These are phyloP conservation scores for Teunomyces barrocoloradensis DNA, from an alignment of 805 yeast species.

Conservation along the genomic window DNA sequence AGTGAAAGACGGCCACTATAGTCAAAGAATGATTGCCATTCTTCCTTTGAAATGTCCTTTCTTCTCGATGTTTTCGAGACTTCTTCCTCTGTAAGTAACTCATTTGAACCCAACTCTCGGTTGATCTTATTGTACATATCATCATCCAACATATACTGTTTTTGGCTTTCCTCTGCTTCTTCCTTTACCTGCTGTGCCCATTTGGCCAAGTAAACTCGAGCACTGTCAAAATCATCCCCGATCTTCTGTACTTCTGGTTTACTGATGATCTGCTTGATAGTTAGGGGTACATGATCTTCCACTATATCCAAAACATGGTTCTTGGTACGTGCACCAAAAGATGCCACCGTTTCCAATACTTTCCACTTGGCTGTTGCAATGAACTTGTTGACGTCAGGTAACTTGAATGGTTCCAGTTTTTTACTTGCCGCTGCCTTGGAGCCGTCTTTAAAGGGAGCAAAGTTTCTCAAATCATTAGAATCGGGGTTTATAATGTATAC, in stretches of 20 bases:
- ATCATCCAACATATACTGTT: constrained; percentile 52
- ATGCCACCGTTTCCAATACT: constrained; percentile 78
- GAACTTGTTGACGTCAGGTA: constrained; percentile 45
- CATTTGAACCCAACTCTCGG: constrained; percentile 60
- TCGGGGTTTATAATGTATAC: constrained; percentile 79
- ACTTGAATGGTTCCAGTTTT: constrained; percentile 18
- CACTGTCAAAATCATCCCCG: constrained; percentile 90
- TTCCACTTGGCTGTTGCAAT: constrained; percentile 80
- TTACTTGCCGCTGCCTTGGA: constrained; percentile 4
- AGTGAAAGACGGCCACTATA: constrained; percentile 66
- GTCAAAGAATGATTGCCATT: constrained; percentile 88
- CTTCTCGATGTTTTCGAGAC: constrained; percentile 61
- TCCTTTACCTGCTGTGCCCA: constrained; percentile 96
- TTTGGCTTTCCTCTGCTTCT: constrained; percentile 68
- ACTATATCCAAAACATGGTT: constrained; percentile 63
- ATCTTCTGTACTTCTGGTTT: constrained; percentile 79
- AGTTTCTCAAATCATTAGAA: constrained; percentile 58
- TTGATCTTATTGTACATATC: constrained; percentile 57
- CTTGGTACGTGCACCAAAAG: constrained; percentile 52
- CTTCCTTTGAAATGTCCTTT: constrained; percentile 62
- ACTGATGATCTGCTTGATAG: constrained; percentile 55
- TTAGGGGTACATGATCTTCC: constrained; percentile 59
- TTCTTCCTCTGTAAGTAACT: constrained; percentile 57
- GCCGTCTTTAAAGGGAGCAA: constrained; percentile 36
- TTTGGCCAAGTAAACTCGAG: constrained; percentile 86